These are phyloP conservation scores for Phycomyces blakesleeanus DNA, from an alignment of 192 early-diverging fungal species.

Conservation along the genomic window DNA sequence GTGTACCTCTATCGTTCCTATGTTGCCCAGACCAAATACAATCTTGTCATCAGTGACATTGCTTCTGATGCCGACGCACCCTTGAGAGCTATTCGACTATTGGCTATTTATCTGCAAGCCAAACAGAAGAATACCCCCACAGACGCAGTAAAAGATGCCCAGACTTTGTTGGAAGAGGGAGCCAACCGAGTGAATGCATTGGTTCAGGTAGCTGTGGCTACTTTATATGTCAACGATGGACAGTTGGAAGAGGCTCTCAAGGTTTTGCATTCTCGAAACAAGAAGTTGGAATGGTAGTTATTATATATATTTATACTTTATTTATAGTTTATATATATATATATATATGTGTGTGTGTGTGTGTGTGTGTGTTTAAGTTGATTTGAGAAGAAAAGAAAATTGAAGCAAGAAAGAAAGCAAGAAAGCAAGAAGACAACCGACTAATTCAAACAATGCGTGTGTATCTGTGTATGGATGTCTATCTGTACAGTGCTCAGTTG, in stretches of 20 bases:
- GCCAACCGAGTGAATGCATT: constrained; percentile 49
- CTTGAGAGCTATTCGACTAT: constrained; percentile 61
- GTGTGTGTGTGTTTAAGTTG: too few species aligned
- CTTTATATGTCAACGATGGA: constrained; percentile 55
- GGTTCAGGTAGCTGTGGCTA: constrained; percentile 63
- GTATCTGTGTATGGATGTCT: background rate
- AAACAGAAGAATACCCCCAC: constrained; percentile 35
- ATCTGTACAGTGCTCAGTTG: constrained; percentile 70
- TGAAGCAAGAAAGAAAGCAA: background rate
- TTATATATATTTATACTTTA: too few species aligned
- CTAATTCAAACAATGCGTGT: too few species aligned
- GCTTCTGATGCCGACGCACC: constrained; percentile 45
- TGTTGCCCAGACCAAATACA: constrained; percentile 72
- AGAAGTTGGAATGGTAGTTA: constrained; percentile 84
- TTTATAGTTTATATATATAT: too few species aligned
- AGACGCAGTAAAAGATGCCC: constrained; percentile 43
- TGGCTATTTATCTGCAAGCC: constrained; percentile 59
- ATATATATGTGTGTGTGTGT: too few species aligned
- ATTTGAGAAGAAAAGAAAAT: background rate
- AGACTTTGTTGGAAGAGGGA: constrained; percentile 46
- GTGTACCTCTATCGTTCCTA: constrained; percentile 77
- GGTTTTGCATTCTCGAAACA: constrained; percentile 60
- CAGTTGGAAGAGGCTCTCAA: constrained; percentile 70
- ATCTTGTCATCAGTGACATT: constrained; percentile 65
- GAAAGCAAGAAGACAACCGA: background rate